phyloP scores from a whole-genome alignment of 495 filamentous ascomycete genomes.

The Penicillium canariense region DNA sequence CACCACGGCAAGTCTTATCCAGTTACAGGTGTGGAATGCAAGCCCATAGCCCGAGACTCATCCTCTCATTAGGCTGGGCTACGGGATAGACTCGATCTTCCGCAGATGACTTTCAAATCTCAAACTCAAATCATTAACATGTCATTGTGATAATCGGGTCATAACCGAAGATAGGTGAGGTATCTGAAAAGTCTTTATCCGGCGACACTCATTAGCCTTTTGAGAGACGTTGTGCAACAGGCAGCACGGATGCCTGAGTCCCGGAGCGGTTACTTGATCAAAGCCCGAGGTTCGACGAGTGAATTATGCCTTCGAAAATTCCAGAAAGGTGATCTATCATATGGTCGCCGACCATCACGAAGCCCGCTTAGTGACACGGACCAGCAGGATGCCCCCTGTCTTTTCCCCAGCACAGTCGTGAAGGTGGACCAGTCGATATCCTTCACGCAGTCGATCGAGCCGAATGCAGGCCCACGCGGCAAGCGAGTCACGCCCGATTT shows the following conservation, averaged over 20 bases:
- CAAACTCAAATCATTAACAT: neutral
- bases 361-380: constrained; percentile 62
- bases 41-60: too few relatives aligned
- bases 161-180: neutral
- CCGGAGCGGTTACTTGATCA: neutral
- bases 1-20: too few relatives aligned
- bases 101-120: too few relatives aligned
- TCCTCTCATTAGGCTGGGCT: too few relatives aligned
- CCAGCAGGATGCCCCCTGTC: constrained; percentile 63
- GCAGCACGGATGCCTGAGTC: constrained; percentile 7
- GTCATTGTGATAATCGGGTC: neutral
- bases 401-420: constrained; percentile 60
- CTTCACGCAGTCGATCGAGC: constrained; percentile 71
- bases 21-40: too few relatives aligned
- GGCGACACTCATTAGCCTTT: neutral
- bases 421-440: constrained; percentile 75
- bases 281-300: neutral
- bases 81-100: neutral
- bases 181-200: constrained; percentile 2
- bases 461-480: constrained; percentile 87
- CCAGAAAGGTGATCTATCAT: constrained; percentile 8
- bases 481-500: constrained; percentile 69
- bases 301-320: neutral
- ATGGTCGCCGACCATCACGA: constrained; percentile 10
- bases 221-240: constrained; percentile 2